phyloP scores from a whole-genome alignment of 2,329 filamentous ascomycete genomes.

The Cladosporium cucumerinum region DNA sequence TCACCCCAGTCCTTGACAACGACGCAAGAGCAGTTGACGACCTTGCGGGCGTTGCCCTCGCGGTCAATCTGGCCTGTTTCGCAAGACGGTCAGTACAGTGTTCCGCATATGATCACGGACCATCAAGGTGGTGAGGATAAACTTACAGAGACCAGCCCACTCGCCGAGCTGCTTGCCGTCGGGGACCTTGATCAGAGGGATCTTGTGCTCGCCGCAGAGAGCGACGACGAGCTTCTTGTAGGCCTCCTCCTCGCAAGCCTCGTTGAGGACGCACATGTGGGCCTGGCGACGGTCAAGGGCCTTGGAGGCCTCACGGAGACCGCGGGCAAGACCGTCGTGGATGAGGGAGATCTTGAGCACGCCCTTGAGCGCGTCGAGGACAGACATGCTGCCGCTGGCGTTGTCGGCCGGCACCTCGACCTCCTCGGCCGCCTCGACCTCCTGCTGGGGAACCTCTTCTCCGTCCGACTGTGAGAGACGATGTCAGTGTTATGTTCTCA shows the following conservation, averaged over 20 bases:
- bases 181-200: slow-evolving; percentile 98
- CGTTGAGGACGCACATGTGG: slow-evolving; percentile 99
- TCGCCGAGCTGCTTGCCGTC: slow-evolving; percentile 99
- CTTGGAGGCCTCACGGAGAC: slow-evolving; percentile 97
- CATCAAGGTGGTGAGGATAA: slow-evolving; percentile 14
- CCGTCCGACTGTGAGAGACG: slow-evolving; percentile 78
- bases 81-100: background rate
- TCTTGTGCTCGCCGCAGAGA: slow-evolving; percentile 99
- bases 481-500: slow-evolving; percentile 21
- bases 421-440: slow-evolving; percentile 73
- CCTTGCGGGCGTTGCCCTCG: slow-evolving; percentile 99
- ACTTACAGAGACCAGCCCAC: slow-evolving; percentile 99
- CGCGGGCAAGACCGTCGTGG: slow-evolving; percentile 98
- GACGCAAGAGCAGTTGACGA: slow-evolving; percentile 99
- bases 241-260: slow-evolving; percentile 99
- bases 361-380: slow-evolving; percentile 97
- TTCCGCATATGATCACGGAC: background rate
- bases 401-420: slow-evolving; percentile 95
- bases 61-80: slow-evolving; percentile 87
- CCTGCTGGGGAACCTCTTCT: slow-evolving; percentile 92
- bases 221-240: slow-evolving; percentile 99
- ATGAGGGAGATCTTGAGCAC: slow-evolving; percentile 98
- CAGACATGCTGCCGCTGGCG: slow-evolving; percentile 76
- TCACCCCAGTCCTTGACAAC: slow-evolving; percentile 99
- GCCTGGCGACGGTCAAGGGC: slow-evolving; percentile 97